Evolutionary conservation across 2,329 filamentous ascomycete species (phyloP).

Genomic region (Alternaria arborescens): DNA sequence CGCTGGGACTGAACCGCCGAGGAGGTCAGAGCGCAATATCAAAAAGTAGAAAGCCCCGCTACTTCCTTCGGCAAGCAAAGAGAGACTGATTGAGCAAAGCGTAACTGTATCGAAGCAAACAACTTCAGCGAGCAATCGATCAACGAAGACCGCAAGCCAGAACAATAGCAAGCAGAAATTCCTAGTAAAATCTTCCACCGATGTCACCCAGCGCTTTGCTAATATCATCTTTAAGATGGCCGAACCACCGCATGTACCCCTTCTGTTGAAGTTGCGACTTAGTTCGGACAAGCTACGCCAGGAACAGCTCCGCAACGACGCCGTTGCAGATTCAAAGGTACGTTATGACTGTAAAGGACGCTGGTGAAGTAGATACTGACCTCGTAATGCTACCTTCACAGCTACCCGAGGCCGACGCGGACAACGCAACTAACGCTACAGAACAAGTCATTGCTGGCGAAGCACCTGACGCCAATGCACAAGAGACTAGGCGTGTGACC

Average conservation of each 20-base stretch:
- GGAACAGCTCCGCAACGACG: neutral
- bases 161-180: neutral
- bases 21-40: neutral
- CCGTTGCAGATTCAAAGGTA: neutral
- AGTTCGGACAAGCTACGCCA: neutral
- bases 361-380: neutral
- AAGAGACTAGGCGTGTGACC: neutral
- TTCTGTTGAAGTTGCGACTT: neutral
- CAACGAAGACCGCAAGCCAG: neutral
- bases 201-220: neutral
- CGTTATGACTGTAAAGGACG: fast-evolving
- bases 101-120: neutral
- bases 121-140: neutral
- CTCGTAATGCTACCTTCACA: neutral
- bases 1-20: neutral
- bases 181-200: neutral
- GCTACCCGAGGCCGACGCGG: neutral
- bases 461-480: neutral
- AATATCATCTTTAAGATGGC: neutral
- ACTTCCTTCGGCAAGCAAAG: no score
- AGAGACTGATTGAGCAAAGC: neutral
- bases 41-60: neutral
- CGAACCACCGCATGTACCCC: neutral
- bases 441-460: neutral
- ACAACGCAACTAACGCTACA: neutral